Base-by-base conservation (phyloP, 129 eudicot genomes). In the Lactuca sativa region DNA sequence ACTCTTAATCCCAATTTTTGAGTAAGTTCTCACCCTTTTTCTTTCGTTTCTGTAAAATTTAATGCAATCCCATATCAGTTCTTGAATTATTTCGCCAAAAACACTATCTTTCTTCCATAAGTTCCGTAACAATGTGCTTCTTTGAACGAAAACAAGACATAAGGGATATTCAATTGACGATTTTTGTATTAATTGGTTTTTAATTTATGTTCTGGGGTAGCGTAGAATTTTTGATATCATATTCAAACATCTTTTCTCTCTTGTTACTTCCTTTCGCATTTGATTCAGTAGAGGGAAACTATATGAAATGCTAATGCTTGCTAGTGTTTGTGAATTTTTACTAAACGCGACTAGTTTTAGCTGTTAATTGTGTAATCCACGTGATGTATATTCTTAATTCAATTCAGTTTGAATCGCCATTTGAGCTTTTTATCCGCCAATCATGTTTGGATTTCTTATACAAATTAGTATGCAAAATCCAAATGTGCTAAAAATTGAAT, bases 261-360 rank as follows among this genome's bases (percentile, higher is more conserved):
- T n/a, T 33, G 69, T 15, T 18, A 31, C 6, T 3, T 40, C n/a
- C 21, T 56, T 12, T 40, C 13, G 64, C 59, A 25, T 69, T 56
- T 69, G 56, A 69, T 69, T 69, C 31, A 41, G 44, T 56, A 69
- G 40, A 69, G 74, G 64, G 64, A 41, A 56, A 67, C 34, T 34
- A 25, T 6, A 13, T 31, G 74, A 43, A 43, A n/a, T n/a, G 43
- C 33, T 70, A 31, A 44, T 58, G 66, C n/a, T 58, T 70, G 66
- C 56, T 58, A 32, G 0, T 69, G 40, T 56, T 41, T 56, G 34
- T 70, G 57, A 56, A 4, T 36, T 57, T 57, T 41, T 17, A 41
- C 12, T 58, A 6, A 43, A 30, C 25, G 66, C 66, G 9, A 3
- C 11, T 57, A 30, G 57, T 41, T 70, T 43, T 70, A 58, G 66